Evolutionary conservation across 768 basidiomycete genomes (phyloP).

Genomic region (Mycena leptocephala): DNA sequence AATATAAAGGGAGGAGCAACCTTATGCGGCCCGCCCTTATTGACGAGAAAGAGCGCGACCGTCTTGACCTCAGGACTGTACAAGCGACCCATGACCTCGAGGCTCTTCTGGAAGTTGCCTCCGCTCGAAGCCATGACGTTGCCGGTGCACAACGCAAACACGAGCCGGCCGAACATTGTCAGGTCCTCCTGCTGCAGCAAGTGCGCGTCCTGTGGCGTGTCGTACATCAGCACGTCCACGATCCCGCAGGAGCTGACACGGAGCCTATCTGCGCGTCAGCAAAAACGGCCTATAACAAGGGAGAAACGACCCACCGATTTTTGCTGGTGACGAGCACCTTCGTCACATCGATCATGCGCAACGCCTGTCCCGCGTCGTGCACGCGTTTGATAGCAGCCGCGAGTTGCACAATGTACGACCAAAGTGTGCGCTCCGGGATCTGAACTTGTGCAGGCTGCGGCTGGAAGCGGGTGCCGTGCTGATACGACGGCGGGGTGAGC

Average conservation of each 20-base stretch:
- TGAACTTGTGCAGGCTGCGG: constrained; percentile 41
- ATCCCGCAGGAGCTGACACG: constrained; percentile 92
- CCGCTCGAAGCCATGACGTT: constrained; percentile 73
- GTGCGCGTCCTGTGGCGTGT: constrained; percentile 72
- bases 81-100: constrained; percentile 80
- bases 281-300: not conserved
- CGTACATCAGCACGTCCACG: constrained; percentile 88
- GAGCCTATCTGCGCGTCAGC: constrained; percentile 61
- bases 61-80: constrained; percentile 91
- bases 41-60: constrained; percentile 82
- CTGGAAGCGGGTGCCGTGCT: constrained; percentile 39
- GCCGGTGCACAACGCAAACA: constrained; percentile 85
- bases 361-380: constrained; percentile 86
- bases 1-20: constrained; percentile 48
- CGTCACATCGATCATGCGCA: constrained; percentile 87
- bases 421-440: constrained; percentile 87
- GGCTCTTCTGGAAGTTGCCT: constrained; percentile 77
- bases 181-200: constrained; percentile 91
- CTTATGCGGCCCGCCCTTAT: constrained; percentile 80
- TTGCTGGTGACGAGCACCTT: constrained; percentile 93
- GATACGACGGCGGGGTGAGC: constrained; percentile 58
- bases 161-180: constrained; percentile 86
- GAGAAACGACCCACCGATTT: constrained; percentile 74
- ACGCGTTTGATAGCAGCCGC: constrained; percentile 89
- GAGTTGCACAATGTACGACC: constrained; percentile 95